Evolutionary conservation across 2,329 filamentous ascomycete genomes (phyloP).

Genomic region (Phoma herbarum): DNA sequence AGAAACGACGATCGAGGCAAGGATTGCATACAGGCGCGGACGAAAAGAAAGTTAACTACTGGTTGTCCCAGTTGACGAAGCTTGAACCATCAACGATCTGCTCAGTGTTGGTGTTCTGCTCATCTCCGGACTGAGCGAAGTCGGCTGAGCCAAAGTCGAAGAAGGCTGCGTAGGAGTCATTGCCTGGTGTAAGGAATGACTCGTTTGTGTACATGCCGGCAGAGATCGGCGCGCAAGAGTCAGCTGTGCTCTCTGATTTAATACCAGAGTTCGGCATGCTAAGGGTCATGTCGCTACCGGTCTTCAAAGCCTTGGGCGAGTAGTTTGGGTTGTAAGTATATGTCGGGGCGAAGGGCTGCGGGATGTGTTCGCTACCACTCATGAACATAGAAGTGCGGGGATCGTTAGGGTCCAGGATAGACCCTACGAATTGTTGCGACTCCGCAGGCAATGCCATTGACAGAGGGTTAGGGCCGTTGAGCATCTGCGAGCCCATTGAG

Average conservation of each 20-base stretch:
- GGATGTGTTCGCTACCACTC: constrained; percentile 53
- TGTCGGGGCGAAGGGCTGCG: constrained; percentile 50
- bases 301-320: constrained; percentile 39
- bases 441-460: constrained; percentile 61
- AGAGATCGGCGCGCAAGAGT: constrained; percentile 31
- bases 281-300: constrained; percentile 22
- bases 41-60: constrained; percentile 8
- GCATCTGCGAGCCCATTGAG: constrained; percentile 39
- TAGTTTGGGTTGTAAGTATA: constrained; percentile 59
- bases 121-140: constrained; percentile 27
- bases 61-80: constrained; percentile 37
- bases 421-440: constrained; percentile 62
- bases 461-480: constrained; percentile 55
- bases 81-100: constrained; percentile 32
- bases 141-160: constrained; percentile 34
- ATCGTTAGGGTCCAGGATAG: constrained; percentile 56
- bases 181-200: constrained; percentile 33
- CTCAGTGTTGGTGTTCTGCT: constrained; percentile 28
- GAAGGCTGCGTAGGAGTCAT: constrained; percentile 32
- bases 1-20: not conserved
- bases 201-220: constrained; percentile 35
- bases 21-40: not conserved
- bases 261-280: constrained; percentile 49
- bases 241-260: constrained; percentile 31
- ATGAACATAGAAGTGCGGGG: constrained; percentile 58